Evolutionary conservation across 345 rosid species (phyloP).

Genomic region (Arabidopsis thaliana): DNA sequence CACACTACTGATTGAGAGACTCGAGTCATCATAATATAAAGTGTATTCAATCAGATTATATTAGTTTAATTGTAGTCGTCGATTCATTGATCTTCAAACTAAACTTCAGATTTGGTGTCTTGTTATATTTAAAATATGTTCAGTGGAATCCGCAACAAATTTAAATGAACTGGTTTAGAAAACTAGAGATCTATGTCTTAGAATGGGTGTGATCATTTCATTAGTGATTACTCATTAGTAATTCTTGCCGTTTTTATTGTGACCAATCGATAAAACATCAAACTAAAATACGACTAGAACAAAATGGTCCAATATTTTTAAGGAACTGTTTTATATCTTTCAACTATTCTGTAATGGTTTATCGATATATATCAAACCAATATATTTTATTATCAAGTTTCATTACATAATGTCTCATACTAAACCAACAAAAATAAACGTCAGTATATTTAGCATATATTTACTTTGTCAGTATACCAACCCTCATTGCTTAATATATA

Average conservation of each 20-base stretch:
- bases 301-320: too few relatives aligned
- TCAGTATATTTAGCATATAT: too few relatives aligned
- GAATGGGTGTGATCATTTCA: neutral
- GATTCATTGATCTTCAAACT: conserved; percentile 17
- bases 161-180: neutral
- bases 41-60: neutral
- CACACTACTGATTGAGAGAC: conserved; percentile 24
- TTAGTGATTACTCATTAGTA: too few relatives aligned
- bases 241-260: too few relatives aligned
- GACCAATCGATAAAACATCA: too few relatives aligned
- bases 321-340: too few relatives aligned
- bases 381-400: neutral
- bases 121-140: neutral
- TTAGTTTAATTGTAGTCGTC: neutral
- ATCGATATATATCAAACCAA: neutral
- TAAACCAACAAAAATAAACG: neutral
- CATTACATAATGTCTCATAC: neutral
- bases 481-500: conserved; percentile 25
- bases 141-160: conserved; percentile 16
- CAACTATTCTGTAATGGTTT: too few relatives aligned
- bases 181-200: neutral
- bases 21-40: conserved; percentile 1
- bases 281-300: too few relatives aligned
- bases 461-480: conserved; percentile 16
- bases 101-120: neutral